Base-by-base conservation (phyloP, 371 early-diverging fungal species). In the Rhizopus microsporus region DNA sequence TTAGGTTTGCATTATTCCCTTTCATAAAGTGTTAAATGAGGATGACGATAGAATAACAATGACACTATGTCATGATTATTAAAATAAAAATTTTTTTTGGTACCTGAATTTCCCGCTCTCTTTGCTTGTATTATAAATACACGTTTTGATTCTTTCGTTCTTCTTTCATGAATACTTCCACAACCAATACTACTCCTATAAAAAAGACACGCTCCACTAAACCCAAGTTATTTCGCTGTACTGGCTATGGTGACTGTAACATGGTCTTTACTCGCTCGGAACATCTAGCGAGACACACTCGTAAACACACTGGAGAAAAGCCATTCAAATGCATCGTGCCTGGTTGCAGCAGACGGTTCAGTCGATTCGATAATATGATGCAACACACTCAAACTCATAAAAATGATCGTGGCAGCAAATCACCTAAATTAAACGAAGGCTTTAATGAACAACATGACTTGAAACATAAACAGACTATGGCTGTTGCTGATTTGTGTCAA, bases 341-440 rank as follows among this genome's bases (percentile, higher is more conserved):
- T 12, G 81, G 77, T n/a, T 84, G 84, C 43, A 75, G 71, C 40
- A 69, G 84, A 40, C 78, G 69, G 32, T 84, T 84, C 51, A 84
- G 84, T 55, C 79, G 84, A 0, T 82, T 79, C 45, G 84, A 84
- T 63, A 84, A 84, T 59, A 84, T 84, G 84, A 84, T 84, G 68
- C 84, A 84, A 51, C 84, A 84, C 55, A 84, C 82, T 7, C 82
- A 82, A 32, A 84, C 82, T 0, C 84, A 84, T 51, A 42, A 56
- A 51, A 16, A 40, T 15, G 44, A 56, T 35, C 65, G 65, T 60
- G 23, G 23, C 0, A 57, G 39, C 16, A 56, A 57, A 40, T 43
- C 57, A 48, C 42, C 33, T 40, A 35, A 40, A 31, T 46, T 56
- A 51, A 39, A 33, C 52, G 39, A 54, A 37, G 16, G 45, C 40